Evolutionary conservation across 2,329 filamentous ascomycete genomes (phyloP).

Genomic region (Fusarium sp.): DNA sequence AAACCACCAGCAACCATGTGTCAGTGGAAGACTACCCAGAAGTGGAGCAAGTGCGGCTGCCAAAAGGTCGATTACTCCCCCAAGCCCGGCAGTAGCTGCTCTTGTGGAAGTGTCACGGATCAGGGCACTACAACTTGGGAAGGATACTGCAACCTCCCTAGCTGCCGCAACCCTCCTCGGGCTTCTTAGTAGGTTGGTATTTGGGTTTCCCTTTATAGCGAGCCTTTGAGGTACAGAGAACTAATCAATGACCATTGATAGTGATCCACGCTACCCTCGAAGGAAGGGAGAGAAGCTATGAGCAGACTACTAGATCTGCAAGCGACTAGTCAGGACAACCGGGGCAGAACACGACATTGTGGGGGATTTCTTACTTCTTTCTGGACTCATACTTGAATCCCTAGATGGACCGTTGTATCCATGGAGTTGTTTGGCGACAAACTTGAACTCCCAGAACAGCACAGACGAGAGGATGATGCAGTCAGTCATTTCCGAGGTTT

Average conservation of each 20-base stretch:
- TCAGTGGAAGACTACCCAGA: conserved; percentile 48
- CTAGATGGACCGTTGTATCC: conserved; percentile 38
- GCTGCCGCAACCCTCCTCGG: conserved; percentile 48
- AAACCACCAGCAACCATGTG: conserved; percentile 47
- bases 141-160: conserved; percentile 47
- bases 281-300: conserved; percentile 42
- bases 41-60: conserved; percentile 51
- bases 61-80: conserved; percentile 31
- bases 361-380: conserved; percentile 18
- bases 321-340: neutral
- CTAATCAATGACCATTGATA: conserved; percentile 25
- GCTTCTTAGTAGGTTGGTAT: conserved; percentile 43
- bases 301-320: conserved; percentile 13
- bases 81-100: conserved; percentile 49
- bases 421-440: conserved; percentile 31
- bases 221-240: neutral
- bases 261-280: conserved; percentile 39
- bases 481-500: conserved; percentile 38
- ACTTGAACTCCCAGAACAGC: conserved; percentile 32
- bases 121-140: conserved; percentile 48
- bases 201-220: conserved; percentile 17
- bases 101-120: conserved; percentile 39
- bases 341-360: conserved; percentile 1
- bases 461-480: conserved; percentile 38
- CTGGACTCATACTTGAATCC: conserved; percentile 20